phyloP scores from a whole-genome alignment of 495 filamentous ascomycete species.

The Cercophora samala region DNA sequence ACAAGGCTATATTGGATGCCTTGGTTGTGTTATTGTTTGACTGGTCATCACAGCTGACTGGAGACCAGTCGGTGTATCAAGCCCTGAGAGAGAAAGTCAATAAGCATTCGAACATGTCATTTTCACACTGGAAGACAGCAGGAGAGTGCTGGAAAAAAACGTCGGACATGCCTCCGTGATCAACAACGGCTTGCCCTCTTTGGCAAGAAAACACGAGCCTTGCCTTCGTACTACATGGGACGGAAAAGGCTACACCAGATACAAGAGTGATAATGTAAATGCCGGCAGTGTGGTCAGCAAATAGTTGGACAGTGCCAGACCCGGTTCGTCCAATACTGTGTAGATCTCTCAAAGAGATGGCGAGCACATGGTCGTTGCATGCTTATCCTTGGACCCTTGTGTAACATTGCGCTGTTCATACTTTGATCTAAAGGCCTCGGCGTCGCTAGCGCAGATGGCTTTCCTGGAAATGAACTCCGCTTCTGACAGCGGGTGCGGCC shows the following conservation, averaged over 20 bases:
- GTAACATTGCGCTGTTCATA: neutral
- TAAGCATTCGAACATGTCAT: too few species aligned
- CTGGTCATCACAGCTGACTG: too few species aligned
- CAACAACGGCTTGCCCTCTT: neutral
- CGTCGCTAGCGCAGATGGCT: neutral
- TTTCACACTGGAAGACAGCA: neutral
- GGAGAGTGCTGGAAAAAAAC: neutral
- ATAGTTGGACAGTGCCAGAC: neutral
- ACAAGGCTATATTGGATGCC: too few species aligned
- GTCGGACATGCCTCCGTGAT: neutral
- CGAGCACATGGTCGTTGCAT: neutral
- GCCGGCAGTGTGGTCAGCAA: neutral
- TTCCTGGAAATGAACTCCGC: neutral
- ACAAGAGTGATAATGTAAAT: neutral
- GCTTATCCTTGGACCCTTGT: neutral
- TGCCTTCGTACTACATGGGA: neutral
- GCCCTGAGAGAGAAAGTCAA: too few species aligned
- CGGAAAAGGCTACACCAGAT: neutral
- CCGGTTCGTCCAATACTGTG: neutral
- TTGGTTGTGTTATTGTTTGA: too few species aligned
- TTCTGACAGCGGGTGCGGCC: slow-evolving; percentile 9
- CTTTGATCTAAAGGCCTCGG: neutral
- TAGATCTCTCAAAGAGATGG: neutral
- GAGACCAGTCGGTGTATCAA: too few species aligned
- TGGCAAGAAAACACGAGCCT: neutral